Evolutionary conservation across 2,329 filamentous ascomycete species (phyloP).

Genomic region (Fusarium setosum): DNA sequence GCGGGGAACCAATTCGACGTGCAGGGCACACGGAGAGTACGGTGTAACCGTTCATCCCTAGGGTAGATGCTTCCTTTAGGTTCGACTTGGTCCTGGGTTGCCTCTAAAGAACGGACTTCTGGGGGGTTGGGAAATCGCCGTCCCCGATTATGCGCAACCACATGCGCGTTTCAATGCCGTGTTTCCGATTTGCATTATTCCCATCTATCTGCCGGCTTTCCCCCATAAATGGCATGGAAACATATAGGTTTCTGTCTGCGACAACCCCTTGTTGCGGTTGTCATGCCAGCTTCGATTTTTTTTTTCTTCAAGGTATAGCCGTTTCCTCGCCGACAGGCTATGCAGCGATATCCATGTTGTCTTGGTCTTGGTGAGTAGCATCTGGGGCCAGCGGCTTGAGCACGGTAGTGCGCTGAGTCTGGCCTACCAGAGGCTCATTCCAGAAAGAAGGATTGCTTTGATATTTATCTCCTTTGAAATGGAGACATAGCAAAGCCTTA

Average conservation of each 20-base stretch:
- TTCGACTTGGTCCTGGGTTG: not conserved
- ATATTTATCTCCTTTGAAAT: not conserved
- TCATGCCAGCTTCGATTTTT: constrained; percentile 10
- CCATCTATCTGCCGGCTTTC: not conserved
- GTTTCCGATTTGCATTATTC: not conserved
- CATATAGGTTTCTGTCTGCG: not conserved
- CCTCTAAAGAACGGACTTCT: not conserved
- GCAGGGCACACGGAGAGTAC: not conserved
- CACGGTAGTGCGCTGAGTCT: not conserved
- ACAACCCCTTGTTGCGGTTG: constrained; percentile 1
- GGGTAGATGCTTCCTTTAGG: not conserved
- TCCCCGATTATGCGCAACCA: not conserved
- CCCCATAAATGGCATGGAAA: not conserved
- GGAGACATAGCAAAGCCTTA: not conserved
- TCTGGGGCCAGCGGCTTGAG: not conserved
- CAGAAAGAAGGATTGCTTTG: not conserved
- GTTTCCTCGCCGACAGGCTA: constrained; percentile 36
- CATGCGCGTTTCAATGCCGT: not conserved
- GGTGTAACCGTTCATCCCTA: not conserved
- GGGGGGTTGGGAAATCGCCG: not conserved
- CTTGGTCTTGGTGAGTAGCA: not conserved
- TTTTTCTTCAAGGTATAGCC: constrained; percentile 13
- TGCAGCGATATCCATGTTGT: constrained; percentile 23
- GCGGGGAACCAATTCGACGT: not conserved
- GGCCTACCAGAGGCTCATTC: not conserved